phyloP scores from a whole-genome alignment of 1,284 basidiomycete genomes.

The Tetrapyrgos nigripes region DNA sequence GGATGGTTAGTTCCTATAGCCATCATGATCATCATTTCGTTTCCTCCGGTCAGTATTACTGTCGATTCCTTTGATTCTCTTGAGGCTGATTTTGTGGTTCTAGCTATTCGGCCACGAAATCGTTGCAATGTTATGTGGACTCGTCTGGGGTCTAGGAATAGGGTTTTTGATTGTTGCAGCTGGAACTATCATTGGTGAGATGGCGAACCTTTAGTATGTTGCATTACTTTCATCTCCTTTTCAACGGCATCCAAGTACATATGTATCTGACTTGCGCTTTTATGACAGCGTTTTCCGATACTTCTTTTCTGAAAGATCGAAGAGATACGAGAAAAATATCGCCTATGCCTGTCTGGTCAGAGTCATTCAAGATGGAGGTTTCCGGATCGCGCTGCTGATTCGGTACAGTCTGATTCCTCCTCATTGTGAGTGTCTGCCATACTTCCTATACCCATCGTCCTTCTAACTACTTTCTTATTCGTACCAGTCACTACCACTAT shows the following conservation, averaged over 20 bases:
- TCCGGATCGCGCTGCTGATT: slow-evolving; percentile 76
- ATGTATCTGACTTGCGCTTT: slow-evolving; percentile 19
- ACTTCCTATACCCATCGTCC: too few species aligned
- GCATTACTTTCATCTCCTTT: background rate
- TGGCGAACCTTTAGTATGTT: slow-evolving; percentile 73
- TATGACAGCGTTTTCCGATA: slow-evolving; percentile 65
- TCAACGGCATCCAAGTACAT: slow-evolving; percentile 8
- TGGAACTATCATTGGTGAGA: slow-evolving; percentile 71
- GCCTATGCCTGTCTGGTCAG: slow-evolving; percentile 80
- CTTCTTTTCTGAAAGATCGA: slow-evolving; percentile 65
- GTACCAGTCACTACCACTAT: slow-evolving; percentile 69
- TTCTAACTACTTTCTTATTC: background rate
- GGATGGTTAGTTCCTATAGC: slow-evolving; percentile 89
- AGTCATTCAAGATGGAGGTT: slow-evolving; percentile 82
- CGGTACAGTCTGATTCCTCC: slow-evolving; percentile 85
- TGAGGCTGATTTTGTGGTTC: slow-evolving; percentile 27
- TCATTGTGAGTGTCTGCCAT: slow-evolving; percentile 54
- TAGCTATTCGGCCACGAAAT: slow-evolving; percentile 82
- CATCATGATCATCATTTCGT: slow-evolving; percentile 79
- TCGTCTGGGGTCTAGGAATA: slow-evolving; percentile 76
- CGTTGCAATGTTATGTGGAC: slow-evolving; percentile 74
- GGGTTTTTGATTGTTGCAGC: slow-evolving; percentile 73
- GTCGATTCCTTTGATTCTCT: background rate
- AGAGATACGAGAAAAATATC: slow-evolving; percentile 77
- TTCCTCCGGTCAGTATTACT: slow-evolving; percentile 70